These are phyloP conservation scores for Adansonia grandidieri DNA, from an alignment of 441 rosid species.

Conservation along the genomic window DNA sequence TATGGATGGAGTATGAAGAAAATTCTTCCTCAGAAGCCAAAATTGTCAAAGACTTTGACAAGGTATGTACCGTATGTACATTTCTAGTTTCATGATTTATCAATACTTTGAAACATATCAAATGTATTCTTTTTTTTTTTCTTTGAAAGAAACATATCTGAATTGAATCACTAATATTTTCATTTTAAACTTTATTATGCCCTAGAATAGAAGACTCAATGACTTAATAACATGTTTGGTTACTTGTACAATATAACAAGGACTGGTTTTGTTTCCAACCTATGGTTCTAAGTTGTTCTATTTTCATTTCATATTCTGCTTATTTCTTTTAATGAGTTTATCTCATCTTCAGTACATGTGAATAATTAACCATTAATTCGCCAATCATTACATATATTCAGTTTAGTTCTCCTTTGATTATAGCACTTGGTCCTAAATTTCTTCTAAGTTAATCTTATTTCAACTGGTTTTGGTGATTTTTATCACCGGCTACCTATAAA, in stretches of 20 bases:
- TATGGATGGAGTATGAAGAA: constrained; percentile 91
- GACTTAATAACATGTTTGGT: background rate
- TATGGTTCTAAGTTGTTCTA: background rate
- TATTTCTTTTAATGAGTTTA: background rate
- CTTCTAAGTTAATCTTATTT: background rate
- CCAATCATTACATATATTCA: background rate
- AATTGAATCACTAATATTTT: background rate
- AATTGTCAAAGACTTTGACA: constrained; percentile 92
- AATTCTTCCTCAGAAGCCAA: constrained; percentile 84
- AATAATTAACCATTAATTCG: background rate
- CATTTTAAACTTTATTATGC: background rate
- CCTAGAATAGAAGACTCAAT: background rate
- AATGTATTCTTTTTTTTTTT: background rate
- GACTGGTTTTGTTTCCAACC: background rate
- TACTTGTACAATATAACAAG: background rate
- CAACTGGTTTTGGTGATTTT: background rate
- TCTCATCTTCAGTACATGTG: background rate
- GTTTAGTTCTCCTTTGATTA: constrained; percentile 1
- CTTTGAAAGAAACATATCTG: background rate
- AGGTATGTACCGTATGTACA: constrained; percentile 41
- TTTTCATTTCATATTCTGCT: background rate
- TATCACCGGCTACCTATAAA: background rate
- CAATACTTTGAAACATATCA: background rate
- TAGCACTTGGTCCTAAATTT: background rate
- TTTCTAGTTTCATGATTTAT: constrained; percentile 3